Base-by-base conservation (phyloP, 768 basidiomycete species). In the Fistulinella prunicolor region DNA sequence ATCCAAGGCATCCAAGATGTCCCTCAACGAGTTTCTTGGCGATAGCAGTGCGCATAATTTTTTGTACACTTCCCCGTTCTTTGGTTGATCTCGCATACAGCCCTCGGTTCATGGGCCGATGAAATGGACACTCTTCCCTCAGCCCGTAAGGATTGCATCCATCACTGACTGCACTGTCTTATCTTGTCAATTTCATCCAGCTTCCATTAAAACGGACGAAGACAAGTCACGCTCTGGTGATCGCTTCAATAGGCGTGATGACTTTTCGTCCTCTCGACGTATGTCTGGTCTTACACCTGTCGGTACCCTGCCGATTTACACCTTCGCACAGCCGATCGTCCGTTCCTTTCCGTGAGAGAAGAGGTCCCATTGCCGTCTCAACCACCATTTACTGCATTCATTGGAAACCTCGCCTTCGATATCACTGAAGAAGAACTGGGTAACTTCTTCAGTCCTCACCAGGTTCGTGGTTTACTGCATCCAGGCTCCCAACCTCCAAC, bases 21-120 rank as follows among this genome's bases (percentile, higher is more conserved):
- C 91, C 49, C 73, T 98, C 51, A 87, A 86, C 69, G 91, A 88
- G 73, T 98, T 97, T 74, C 80, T 98, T 54, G 90, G 83, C 38
- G 92, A 96, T 70, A 77, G 67, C 58, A 66, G 95, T 95, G 58
- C 66, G 91, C 50, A 54, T 42, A 47, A 46, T 49, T 34, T 59
- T 59, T 61, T 45, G 46, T 50, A 46, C 24, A 43, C 24, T 24
- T 39, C 37, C 9, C 35, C 38, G 20, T 38, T 55, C 51, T 35
- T 21, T 51, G 39, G 52, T 44, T 61, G 41, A 56, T 53, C 42
- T 47, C 44, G 43, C 42, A 13, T 48, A 13, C 50, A 93, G 91
- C 83, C 44, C 72, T 89, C 44, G 95, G 93, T 61, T 94, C 91
- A 64, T 99, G 96, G 96, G 96, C 96, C 7, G 96, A 98, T 66